These are phyloP conservation scores for Citrullus colocynthis DNA, from an alignment of 306 rosid species.

Conservation along the genomic window DNA sequence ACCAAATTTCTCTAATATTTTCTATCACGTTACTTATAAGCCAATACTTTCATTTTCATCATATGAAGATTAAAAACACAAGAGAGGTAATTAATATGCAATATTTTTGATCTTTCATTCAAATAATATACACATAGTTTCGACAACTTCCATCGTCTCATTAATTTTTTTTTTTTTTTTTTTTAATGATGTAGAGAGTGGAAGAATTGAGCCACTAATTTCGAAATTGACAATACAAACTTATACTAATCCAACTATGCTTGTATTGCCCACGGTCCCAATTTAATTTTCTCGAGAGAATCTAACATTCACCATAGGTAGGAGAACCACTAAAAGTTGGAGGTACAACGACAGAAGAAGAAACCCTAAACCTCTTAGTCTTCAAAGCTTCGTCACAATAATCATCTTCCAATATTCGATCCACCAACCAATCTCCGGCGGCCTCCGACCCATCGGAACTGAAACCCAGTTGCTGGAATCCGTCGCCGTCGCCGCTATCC, in stretches of 20 bases:
- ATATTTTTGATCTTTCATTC: neutral
- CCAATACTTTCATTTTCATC: no score
- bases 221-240: no score
- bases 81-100: no score
- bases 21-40: no score
- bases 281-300: neutral
- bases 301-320: slow-evolving; percentile 6
- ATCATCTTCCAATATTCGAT: slow-evolving; percentile 27
- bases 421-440: slow-evolving; percentile 40
- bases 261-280: neutral
- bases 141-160: neutral
- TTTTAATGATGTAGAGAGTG: no score
- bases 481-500: slow-evolving; percentile 29
- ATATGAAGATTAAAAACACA: no score
- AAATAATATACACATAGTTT: neutral
- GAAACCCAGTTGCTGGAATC: slow-evolving; percentile 32
- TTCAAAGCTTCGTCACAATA: slow-evolving; percentile 25
- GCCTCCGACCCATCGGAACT: slow-evolving; percentile 42
- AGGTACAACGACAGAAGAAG: slow-evolving; percentile 88
- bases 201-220: no score
- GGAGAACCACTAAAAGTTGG: slow-evolving; percentile 55
- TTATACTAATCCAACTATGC: no score
- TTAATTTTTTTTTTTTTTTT: no score
- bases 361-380: slow-evolving; percentile 80
- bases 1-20: no score